Evolutionary conservation across 345 rosid species (phyloP), one percentile per base, ranked within the genome.

Genomic region (Murraya paniculata): DNA sequence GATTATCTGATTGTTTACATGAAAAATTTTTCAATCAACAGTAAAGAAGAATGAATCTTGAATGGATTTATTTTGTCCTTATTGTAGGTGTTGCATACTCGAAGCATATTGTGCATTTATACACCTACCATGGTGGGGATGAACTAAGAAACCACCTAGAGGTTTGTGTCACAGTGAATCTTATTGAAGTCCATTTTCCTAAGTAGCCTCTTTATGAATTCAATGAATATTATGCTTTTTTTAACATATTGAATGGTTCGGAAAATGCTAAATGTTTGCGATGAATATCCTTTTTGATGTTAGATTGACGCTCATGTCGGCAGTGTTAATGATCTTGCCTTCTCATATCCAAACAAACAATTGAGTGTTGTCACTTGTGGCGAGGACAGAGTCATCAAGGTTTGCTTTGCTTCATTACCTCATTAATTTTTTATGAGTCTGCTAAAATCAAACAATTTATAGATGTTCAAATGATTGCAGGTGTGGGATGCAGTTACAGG

Each of bases 241-340:
- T 39, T 4, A 9, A 55, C 27, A 6, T 72, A 14, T 41, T 28
- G 69, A 64, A 14, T 68, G n/a, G 1, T 21, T 48, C 19, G 33
- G 50, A 50, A 53, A 21, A 36, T 2, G 56, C 72, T 77, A 71
- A 71, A 53, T 7, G 5, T 35, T 66, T 78, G 21, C 60, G 25
- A 59, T 55, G 36, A 27, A 73, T 38, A 50, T 73, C 31, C 61
- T 39, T 75, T 67, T 61, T 28, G 24, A 48, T 76, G 82, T 72
- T 81, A 94, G 98, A 91, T 94, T 74, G 98, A 94, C 35, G 98
- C 98, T 77, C 98, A 94, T 85, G 82, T 25, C 21, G 98, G 98
- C 78, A 91, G 87, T 81, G 98, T 94, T 61, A 91, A 86, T 77
- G 97, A 94, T 86, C 93, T 94, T 36, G 93, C 97, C 9, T 92